Evolutionary conservation across 192 early-diverging fungal genomes (phyloP).

Genomic region (Phycomyces blakesleeanus): DNA sequence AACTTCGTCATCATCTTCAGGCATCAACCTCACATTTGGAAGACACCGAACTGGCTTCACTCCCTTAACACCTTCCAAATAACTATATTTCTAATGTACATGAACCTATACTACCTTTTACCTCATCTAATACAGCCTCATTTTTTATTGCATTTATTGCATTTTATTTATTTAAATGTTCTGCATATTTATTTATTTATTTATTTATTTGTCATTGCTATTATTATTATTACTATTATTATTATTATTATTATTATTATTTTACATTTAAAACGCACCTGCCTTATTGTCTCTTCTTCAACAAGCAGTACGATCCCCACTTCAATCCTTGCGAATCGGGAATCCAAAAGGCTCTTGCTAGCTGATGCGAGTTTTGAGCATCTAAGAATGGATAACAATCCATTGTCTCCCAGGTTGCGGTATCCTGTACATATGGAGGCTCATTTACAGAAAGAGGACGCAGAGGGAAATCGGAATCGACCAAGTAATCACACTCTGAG

Average conservation of each 20-base stretch:
- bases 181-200: neutral
- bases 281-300: conserved; percentile 26
- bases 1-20: conserved; percentile 17
- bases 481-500: conserved; percentile 58
- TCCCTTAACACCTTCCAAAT: conserved; percentile 4
- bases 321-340: conserved; percentile 41
- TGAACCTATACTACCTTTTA: neutral
- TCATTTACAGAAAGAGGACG: conserved; percentile 16
- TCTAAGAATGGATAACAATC: conserved; percentile 65
- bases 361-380: conserved; percentile 40
- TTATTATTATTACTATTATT: neutral
- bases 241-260: neutral
- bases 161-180: neutral
- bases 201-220: neutral
- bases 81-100: neutral
- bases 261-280: neutral
- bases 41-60: conserved; percentile 11
- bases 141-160: conserved; percentile 1
- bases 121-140: neutral
- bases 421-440: conserved; percentile 46
- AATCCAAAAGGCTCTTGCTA: conserved; percentile 55
- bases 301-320: conserved; percentile 65
- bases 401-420: conserved; percentile 53
- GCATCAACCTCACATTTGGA: conserved; percentile 10
- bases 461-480: conserved; percentile 50